A percentile compares a stretch with the other conserved stretches of the same genome.
Conservation (phyloP, 2,329 filamentous ascomycete genomes). For the Phialocephala subalpina region DNA sequence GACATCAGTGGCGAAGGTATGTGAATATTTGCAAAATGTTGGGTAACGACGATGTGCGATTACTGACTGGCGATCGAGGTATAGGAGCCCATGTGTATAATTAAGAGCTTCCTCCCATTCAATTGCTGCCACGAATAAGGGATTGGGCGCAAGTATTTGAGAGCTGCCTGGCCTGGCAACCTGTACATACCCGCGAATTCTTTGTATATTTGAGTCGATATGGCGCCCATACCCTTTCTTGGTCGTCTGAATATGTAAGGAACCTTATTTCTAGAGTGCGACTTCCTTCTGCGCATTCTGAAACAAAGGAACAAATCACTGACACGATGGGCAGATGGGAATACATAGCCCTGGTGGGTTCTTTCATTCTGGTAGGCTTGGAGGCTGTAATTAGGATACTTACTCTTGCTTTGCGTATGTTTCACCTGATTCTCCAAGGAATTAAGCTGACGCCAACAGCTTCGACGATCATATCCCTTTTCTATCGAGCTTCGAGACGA, state of each 20-base stretch:
- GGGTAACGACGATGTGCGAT: neutral
- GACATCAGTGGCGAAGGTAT: constrained; percentile 28
- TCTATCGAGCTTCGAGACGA: constrained; percentile 81
- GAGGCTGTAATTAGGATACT: constrained; percentile 86
- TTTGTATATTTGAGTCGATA: constrained; percentile 28
- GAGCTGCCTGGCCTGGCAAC: neutral
- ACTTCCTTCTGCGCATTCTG: neutral
- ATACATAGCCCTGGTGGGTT: constrained; percentile 86
- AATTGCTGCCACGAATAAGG: constrained; percentile 8
- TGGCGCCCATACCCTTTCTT: constrained; percentile 51
- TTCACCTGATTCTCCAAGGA: neutral
- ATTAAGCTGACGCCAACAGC: constrained; percentile 57
- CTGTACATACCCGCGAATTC: constrained; percentile 21
- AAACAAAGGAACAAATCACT: constrained; percentile 17
- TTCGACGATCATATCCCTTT: constrained; percentile 80
- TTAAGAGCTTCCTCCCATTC: neutral
- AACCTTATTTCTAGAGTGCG: neutral
- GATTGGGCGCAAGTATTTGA: neutral
- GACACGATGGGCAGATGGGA: constrained; percentile 65
- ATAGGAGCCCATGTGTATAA: neutral
- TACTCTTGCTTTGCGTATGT: constrained; percentile 85
- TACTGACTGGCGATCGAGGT: constrained; percentile 1
- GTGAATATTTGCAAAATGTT: constrained; percentile 13
- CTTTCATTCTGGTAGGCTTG: constrained; percentile 81
- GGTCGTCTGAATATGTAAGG: constrained; percentile 50